Conservation (phyloP, 768 basidiomycete genomes). For the Strobilomyces dryophilus region DNA sequence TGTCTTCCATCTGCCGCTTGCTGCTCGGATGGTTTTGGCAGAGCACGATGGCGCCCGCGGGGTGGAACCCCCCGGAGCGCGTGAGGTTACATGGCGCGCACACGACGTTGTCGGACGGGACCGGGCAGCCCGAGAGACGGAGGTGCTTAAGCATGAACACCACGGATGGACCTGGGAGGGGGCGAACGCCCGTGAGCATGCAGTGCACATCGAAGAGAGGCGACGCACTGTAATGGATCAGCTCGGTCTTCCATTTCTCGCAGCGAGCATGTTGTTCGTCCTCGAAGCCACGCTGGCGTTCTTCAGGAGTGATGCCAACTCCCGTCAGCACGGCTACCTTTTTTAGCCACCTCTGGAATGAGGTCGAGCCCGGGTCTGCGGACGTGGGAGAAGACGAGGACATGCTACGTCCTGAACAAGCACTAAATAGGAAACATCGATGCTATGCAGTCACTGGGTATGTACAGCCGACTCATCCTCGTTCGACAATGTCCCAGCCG, state of each 20-base stretch:
- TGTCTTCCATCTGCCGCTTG: constrained; percentile 89
- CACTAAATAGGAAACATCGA: constrained; percentile 6
- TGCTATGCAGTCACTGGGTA: not conserved
- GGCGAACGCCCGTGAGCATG: constrained; percentile 11
- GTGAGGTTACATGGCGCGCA: constrained; percentile 81
- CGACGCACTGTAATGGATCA: constrained; percentile 66
- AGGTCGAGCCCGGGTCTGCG: constrained; percentile 21
- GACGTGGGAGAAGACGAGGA: constrained; percentile 17
- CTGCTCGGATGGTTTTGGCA: constrained; percentile 82
- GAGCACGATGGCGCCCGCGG: constrained; percentile 73
- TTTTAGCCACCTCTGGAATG: constrained; percentile 50
- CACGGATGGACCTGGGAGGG: constrained; percentile 67
- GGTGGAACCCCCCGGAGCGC: constrained; percentile 80
- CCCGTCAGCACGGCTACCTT: constrained; percentile 48
- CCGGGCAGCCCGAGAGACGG: constrained; percentile 64
- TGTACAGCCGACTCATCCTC: constrained; percentile 33
- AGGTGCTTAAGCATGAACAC: constrained; percentile 93
- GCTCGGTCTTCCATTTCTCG: constrained; percentile 64
- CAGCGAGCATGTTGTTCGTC: constrained; percentile 44
- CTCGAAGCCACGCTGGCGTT: constrained; percentile 34
- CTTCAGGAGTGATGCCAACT: constrained; percentile 43
- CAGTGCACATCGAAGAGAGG: constrained; percentile 5
- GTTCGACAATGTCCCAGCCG: constrained; percentile 44
- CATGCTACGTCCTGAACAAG: constrained; percentile 11
- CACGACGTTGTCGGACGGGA: constrained; percentile 68